phyloP scores from a whole-genome alignment of 169 alveolate genomes.

The Plasmodium vinckei region DNA sequence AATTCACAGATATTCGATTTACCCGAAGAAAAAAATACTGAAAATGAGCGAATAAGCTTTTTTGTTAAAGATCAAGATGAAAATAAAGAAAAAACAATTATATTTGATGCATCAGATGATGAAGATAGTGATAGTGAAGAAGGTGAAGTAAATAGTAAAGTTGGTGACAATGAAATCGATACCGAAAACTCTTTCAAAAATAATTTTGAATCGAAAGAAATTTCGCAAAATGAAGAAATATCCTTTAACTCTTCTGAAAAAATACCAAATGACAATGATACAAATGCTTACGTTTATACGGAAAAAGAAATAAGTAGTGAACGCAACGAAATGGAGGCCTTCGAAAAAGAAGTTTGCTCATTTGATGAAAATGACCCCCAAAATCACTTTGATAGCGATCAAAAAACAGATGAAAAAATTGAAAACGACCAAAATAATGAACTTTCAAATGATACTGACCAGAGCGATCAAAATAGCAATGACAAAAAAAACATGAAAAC shows the following conservation, averaged over 20 bases:
- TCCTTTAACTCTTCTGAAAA: slow-evolving; percentile 15
- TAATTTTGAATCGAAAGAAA: not conserved
- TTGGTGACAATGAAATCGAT: not conserved
- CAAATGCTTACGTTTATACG: too few relatives aligned
- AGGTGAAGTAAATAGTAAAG: slow-evolving; percentile 55
- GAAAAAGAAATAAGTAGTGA: too few relatives aligned
- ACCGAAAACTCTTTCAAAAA: not conserved
- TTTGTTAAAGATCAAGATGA: slow-evolving; percentile 70
- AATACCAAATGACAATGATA: slow-evolving; percentile 1
- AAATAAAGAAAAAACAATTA: slow-evolving; percentile 60
- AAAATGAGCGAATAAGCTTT: slow-evolving; percentile 29
- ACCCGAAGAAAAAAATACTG: slow-evolving; percentile 72
- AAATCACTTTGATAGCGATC: too few relatives aligned
- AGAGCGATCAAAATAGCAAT: slow-evolving; percentile 9
- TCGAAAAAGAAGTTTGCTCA: too few relatives aligned
- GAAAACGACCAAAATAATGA: too few relatives aligned
- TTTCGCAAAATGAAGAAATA: slow-evolving; percentile 22
- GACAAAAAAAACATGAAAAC: slow-evolving; percentile 45
- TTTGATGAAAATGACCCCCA: too few relatives aligned
- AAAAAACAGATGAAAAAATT: too few relatives aligned
- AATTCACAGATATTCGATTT: slow-evolving; percentile 50
- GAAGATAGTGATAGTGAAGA: slow-evolving; percentile 59
- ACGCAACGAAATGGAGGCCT: too few relatives aligned
- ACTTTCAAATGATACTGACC: not conserved
- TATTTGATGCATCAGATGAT: slow-evolving; percentile 74